These are phyloP conservation scores for Xylaria sp. DNA, from an alignment of 2,329 filamentous ascomycete species.

Conservation along the genomic window DNA sequence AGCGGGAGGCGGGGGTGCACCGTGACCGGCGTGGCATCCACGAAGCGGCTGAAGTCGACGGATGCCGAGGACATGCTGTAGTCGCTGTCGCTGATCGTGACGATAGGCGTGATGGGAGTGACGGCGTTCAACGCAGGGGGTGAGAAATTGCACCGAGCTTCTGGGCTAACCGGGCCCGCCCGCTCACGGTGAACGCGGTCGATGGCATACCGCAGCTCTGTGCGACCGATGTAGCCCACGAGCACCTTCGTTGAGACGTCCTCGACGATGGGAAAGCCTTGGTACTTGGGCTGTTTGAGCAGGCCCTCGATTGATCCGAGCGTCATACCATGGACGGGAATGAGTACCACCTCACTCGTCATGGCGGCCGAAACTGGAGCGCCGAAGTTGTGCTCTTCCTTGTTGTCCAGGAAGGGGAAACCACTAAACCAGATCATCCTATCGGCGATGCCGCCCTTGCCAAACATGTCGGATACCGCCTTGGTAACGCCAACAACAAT, in stretches of 20 bases:
- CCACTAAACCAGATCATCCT: conserved; percentile 99
- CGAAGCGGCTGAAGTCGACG: conserved; percentile 83
- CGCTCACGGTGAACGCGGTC: conserved; percentile 74
- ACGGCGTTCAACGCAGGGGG: conserved; percentile 44
- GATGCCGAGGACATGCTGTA: conserved; percentile 57
- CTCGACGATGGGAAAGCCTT: conserved; percentile 91
- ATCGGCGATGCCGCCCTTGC: conserved; percentile 96
- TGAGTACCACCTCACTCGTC: conserved; percentile 73
- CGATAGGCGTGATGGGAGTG: conserved; percentile 46
- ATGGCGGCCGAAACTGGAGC: conserved; percentile 91
- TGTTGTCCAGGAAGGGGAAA: conserved; percentile 94
- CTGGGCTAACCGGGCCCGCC: conserved; percentile 57
- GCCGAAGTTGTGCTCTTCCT: conserved; percentile 95
- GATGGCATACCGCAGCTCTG: conserved; percentile 88
- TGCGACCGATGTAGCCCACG: conserved; percentile 89
- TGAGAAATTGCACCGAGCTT: conserved; percentile 75
- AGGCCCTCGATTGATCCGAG: conserved; percentile 78
- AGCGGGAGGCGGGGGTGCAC: conserved; percentile 89
- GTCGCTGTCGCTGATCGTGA: conserved; percentile 63
- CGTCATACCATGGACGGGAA: conserved; percentile 74
- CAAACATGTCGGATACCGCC: conserved; percentile 84
- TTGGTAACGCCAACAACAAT: conserved; percentile 98
- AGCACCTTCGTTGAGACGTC: conserved; percentile 70
- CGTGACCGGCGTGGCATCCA: conserved; percentile 86
- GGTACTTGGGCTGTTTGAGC: conserved; percentile 77